phyloP scores from a whole-genome alignment of 352 stramenopile species.

The Globisporangium sylvaticum region DNA sequence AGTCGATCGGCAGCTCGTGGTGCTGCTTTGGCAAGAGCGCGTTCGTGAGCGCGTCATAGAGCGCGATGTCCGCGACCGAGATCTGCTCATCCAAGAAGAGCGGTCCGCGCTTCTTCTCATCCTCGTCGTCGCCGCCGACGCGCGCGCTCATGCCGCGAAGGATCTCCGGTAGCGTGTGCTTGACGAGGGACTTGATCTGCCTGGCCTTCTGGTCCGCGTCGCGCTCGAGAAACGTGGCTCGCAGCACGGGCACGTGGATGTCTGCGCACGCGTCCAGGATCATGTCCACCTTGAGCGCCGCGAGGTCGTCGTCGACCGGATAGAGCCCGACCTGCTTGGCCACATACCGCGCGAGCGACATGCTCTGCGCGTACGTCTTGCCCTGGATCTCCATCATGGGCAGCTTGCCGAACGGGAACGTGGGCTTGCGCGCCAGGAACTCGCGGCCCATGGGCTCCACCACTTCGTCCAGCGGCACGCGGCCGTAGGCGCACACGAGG shows the following conservation, averaged over 20 bases:
- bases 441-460: conserved; percentile 21
- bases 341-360: conserved; percentile 39
- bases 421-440: conserved; percentile 32
- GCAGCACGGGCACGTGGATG: conserved; percentile 21
- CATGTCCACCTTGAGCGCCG: conserved; percentile 35
- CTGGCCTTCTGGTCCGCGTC: conserved; percentile 24
- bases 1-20: conserved; percentile 24
- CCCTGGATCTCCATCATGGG: conserved; percentile 44
- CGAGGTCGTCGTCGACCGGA: conserved; percentile 21
- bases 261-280: conserved; percentile 26
- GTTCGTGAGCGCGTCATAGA: conserved; percentile 38
- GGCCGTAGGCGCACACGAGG: conserved; percentile 33
- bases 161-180: conserved; percentile 25
- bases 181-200: conserved; percentile 24
- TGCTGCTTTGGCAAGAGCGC: conserved; percentile 24
- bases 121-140: conserved; percentile 7
- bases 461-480: conserved; percentile 36
- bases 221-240: conserved; percentile 26
- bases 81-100: conserved; percentile 34
- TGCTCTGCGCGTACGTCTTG: conserved; percentile 28
- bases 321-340: conserved; percentile 37
- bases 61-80: conserved; percentile 32
- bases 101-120: conserved; percentile 6
- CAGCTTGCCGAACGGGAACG: conserved; percentile 36
- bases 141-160: conserved; percentile 22